Percentiles rank a stretch among this genome's conserved stretches.
Conservation (phyloP, 257 asterid genomes). For the Solanum lycopersicoides region DNA sequence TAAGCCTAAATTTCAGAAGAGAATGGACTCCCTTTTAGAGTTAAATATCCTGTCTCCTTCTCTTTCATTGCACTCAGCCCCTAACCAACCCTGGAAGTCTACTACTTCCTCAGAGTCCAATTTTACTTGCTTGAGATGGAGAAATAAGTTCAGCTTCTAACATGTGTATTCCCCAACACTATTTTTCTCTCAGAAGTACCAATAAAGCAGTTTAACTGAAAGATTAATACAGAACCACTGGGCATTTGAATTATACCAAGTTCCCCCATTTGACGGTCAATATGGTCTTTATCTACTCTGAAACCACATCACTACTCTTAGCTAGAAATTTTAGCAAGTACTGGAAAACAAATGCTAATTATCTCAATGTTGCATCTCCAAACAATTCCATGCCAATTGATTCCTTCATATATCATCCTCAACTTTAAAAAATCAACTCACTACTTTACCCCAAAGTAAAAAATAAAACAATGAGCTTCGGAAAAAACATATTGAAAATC, state of each 20-base stretch:
- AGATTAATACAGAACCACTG: neutral
- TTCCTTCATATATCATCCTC: neutral
- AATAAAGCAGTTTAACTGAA: neutral
- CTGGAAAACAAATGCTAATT: neutral
- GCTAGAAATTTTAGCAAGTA: neutral
- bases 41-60: neutral
- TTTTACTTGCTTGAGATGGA: neutral
- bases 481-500: neutral
- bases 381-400: neutral
- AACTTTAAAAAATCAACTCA: neutral
- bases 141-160: neutral
- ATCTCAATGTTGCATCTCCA: neutral
- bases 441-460: neutral
- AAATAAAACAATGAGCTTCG: neutral
- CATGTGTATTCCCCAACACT: neutral
- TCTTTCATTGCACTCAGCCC: neutral
- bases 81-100: neutral
- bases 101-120: neutral
- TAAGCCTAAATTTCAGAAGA: neutral
- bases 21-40: neutral
- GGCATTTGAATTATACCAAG: neutral
- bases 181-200: neutral
- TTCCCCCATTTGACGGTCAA: neutral
- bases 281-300: neutral
- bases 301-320: neutral